phyloP scores from a whole-genome alignment of 768 basidiomycete genomes.

The Fibroporia radiculosa region DNA sequence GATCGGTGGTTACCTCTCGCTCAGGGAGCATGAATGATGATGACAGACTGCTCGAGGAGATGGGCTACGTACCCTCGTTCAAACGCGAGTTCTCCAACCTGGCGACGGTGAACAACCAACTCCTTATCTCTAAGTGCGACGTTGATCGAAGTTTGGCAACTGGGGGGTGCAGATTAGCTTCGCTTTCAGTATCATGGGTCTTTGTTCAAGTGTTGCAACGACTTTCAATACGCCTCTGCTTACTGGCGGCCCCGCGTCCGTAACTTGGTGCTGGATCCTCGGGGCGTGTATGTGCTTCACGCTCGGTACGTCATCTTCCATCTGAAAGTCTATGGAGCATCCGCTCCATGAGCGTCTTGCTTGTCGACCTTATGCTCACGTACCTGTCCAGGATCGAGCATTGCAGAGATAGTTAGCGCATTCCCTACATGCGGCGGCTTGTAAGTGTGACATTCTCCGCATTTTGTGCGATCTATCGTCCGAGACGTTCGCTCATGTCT shows the following conservation, averaged over 20 bases:
- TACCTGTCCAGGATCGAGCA: constrained; percentile 39
- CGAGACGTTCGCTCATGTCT: too few relatives aligned
- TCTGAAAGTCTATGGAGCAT: neutral
- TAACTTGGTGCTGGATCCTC: constrained; percentile 74
- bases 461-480: too few relatives aligned
- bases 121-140: neutral
- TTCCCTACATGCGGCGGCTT: constrained; percentile 69
- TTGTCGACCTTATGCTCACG: neutral
- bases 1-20: neutral
- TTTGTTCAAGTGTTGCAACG: constrained; percentile 70
- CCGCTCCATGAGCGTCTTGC: too few relatives aligned
- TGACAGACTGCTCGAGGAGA: constrained; percentile 53
- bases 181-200: constrained; percentile 76
- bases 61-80: constrained; percentile 75
- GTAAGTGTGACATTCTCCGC: constrained; percentile 27
- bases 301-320: constrained; percentile 38
- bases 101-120: constrained; percentile 46
- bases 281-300: constrained; percentile 69
- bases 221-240: constrained; percentile 71
- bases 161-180: constrained; percentile 61
- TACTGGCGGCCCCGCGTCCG: constrained; percentile 65
- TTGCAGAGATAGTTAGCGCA: constrained; percentile 71
- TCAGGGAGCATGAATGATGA: constrained; percentile 31
- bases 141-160: neutral
- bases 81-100: constrained; percentile 79